These are phyloP conservation scores for Solanum hybrid DNA, from an alignment of 305 asterid genomes.

Conservation along the genomic window DNA sequence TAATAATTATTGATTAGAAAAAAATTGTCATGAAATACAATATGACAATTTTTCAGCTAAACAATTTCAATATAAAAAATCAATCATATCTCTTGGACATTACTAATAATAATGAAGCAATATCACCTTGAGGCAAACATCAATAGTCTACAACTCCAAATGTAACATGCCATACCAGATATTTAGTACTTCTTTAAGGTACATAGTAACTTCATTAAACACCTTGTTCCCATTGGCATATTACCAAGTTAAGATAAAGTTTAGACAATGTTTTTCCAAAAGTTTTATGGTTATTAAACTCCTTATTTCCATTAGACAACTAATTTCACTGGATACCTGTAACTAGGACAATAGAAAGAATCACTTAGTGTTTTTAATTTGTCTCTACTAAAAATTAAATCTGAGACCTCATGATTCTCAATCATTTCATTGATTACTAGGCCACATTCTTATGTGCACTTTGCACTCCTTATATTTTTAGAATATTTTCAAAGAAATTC, in stretches of 20 bases:
- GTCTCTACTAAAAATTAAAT: not conserved
- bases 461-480: not conserved
- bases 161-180: not conserved
- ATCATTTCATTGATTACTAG: too few relatives aligned
- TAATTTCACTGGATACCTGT: too few relatives aligned
- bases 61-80: not conserved
- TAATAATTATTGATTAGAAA: not conserved
- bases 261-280: not conserved
- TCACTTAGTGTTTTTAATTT: not conserved
- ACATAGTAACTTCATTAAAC: not conserved
- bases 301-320: not conserved
- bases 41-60: not conserved
- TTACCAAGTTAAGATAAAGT: not conserved
- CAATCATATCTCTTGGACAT: not conserved
- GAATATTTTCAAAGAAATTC: not conserved
- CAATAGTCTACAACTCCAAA: not conserved
- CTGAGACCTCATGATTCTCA: too few relatives aligned
- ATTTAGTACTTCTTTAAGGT: not conserved
- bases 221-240: not conserved
- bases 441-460: too few relatives aligned
- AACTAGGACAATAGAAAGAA: too few relatives aligned
- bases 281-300: not conserved
- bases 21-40: not conserved
- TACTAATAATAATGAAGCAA: not conserved
- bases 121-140: not conserved